Evolutionary conservation across 352 stramenopile genomes (phyloP).

Genomic region (Phytophthora nicotianae): DNA sequence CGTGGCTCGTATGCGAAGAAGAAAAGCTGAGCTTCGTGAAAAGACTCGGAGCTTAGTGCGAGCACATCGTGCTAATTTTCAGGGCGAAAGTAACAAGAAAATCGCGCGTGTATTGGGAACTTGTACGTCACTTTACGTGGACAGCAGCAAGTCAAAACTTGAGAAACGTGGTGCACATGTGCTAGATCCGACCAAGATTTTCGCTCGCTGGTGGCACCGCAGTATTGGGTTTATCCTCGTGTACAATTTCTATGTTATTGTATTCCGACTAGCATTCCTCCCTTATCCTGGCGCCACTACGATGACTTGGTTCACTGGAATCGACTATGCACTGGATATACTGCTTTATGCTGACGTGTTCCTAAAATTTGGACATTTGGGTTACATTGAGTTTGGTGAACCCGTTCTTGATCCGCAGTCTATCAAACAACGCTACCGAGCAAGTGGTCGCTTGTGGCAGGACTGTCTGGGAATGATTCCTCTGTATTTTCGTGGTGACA

Average conservation of each 20-base stretch:
- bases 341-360: constrained; percentile 46
- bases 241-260: constrained; percentile 59
- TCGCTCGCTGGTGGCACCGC: constrained; percentile 66
- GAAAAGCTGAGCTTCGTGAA: constrained; percentile 28
- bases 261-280: constrained; percentile 56
- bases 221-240: constrained; percentile 52
- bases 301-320: constrained; percentile 36
- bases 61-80: constrained; percentile 49
- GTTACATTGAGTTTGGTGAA: constrained; percentile 49
- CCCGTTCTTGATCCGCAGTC: constrained; percentile 40
- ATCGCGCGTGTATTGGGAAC: constrained; percentile 47
- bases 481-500: constrained; percentile 41
- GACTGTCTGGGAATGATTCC: constrained; percentile 54
- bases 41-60: constrained; percentile 23
- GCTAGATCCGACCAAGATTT: constrained; percentile 48
- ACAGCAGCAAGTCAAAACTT: constrained; percentile 40
- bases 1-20: constrained; percentile 20
- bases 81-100: constrained; percentile 47
- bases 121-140: constrained; percentile 49
- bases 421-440: constrained; percentile 41
- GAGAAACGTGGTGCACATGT: constrained; percentile 33
- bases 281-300: constrained; percentile 30
- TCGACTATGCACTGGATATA: constrained; percentile 48
- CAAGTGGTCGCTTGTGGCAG: constrained; percentile 30
- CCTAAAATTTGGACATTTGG: constrained; percentile 48